phyloP scores from a whole-genome alignment of 257 asterid genomes.

The Solanum gracilifrons region DNA sequence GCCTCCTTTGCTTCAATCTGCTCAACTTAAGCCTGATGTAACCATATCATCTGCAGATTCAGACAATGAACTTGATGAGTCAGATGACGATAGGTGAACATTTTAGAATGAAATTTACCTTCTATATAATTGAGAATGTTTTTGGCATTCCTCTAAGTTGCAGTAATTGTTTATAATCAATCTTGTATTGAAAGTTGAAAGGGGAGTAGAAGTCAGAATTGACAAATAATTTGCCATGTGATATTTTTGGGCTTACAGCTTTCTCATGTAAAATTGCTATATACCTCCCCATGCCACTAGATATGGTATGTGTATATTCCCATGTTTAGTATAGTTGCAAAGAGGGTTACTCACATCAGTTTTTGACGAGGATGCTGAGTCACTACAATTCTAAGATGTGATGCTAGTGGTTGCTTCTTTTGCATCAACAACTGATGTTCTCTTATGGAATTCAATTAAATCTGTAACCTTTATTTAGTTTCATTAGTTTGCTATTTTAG shows the following conservation, averaged over 20 bases:
- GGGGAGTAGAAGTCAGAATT: neutral
- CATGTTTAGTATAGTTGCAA: neutral
- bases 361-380: neutral
- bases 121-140: neutral
- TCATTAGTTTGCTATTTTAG: neutral
- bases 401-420: neutral
- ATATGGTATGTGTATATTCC: neutral
- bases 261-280: neutral
- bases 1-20: constrained; percentile 92
- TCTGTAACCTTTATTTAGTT: neutral
- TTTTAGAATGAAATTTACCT: neutral
- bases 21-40: constrained; percentile 92
- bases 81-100: constrained; percentile 75
- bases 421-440: neutral
- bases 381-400: neutral
- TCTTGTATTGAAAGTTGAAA: neutral
- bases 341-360: neutral
- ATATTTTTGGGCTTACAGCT: neutral
- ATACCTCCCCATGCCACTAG: neutral
- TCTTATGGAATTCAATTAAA: neutral
- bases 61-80: constrained; percentile 70
- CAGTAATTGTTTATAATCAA: neutral
- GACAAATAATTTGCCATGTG: neutral
- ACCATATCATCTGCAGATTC: constrained; percentile 79
- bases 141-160: neutral